A percentile compares a stretch with the other conserved stretches of the same genome.
These are phyloP conservation scores for Brassica juncea DNA, from an alignment of 345 rosid genomes.

Conservation along the genomic window DNA sequence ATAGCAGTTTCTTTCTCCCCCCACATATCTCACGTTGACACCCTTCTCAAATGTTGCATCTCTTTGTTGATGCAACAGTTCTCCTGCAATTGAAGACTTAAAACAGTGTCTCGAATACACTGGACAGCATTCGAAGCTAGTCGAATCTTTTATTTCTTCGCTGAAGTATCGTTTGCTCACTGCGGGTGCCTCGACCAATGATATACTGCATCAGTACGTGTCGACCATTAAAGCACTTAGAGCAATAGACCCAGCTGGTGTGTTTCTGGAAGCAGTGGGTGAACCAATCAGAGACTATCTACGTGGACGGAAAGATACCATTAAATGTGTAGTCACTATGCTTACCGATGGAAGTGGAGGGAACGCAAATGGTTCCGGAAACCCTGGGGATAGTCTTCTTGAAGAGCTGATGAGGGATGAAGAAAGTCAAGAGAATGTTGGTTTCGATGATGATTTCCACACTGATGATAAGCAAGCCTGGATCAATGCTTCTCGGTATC, in stretches of 20 bases:
- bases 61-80: conserved; percentile 49
- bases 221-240: conserved; percentile 96
- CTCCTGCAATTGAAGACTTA: conserved; percentile 94
- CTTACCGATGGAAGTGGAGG: conserved; percentile 95
- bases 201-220: conserved; percentile 95
- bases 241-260: conserved; percentile 90
- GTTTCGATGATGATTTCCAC: conserved; percentile 72
- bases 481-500: conserved; percentile 71
- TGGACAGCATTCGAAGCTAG: conserved; percentile 94
- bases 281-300: conserved; percentile 96
- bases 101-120: conserved; percentile 96
- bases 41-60: neutral
- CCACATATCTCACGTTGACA: neutral
- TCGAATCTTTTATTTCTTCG: conserved; percentile 83
- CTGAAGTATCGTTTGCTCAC: conserved; percentile 88
- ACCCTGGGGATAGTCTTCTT: conserved; percentile 92
- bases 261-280: conserved; percentile 94
- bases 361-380: conserved; percentile 79
- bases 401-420: conserved; percentile 96
- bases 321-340: conserved; percentile 97
- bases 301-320: conserved; percentile 91
- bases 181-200: conserved; percentile 99
- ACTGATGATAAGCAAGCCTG: conserved; percentile 93
- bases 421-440: conserved; percentile 73
- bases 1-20: neutral